A percentile compares a stretch with the other conserved stretches of the same genome.
Evolutionary conservation across 2,329 filamentous ascomycete genomes (phyloP).

Genomic region (Xylariomycetidae sp.): DNA sequence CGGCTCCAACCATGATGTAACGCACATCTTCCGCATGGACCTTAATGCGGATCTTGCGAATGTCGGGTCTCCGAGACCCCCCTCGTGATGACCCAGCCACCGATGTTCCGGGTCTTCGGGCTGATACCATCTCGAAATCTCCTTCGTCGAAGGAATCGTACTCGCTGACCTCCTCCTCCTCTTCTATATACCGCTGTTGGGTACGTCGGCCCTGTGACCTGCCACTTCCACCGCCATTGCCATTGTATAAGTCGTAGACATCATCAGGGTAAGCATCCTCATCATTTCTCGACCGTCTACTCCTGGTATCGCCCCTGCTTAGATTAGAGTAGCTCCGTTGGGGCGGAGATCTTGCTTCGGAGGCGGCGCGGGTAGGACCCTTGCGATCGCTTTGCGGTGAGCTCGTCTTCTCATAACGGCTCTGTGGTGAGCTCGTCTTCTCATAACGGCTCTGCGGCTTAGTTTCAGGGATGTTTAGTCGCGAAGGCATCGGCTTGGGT

Average conservation of each 20-base stretch:
- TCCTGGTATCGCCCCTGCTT: conserved; percentile 35
- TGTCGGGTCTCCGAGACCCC: conserved; percentile 58
- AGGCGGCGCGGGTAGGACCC: conserved; percentile 31
- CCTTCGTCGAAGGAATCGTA: conserved; percentile 71
- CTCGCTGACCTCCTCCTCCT: conserved; percentile 72
- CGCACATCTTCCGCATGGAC: conserved; percentile 88
- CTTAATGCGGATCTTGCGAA: conserved; percentile 83
- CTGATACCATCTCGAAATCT: conserved; percentile 74
- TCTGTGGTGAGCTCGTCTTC: conserved; percentile 45
- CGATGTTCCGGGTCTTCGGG: conserved; percentile 41
- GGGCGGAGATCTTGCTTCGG: conserved; percentile 43
- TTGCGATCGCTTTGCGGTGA: conserved; percentile 39
- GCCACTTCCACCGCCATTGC: conserved; percentile 33
- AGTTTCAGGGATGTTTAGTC: conserved; percentile 57
- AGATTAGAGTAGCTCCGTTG: conserved; percentile 38
- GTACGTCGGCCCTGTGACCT: conserved; percentile 36
- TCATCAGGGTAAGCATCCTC: conserved; percentile 65
- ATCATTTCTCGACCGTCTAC: conserved; percentile 42
- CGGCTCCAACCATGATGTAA: conserved; percentile 79
- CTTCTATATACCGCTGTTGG: conserved; percentile 66
- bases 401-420: conserved; percentile 49
- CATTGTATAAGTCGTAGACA: conserved; percentile 60
- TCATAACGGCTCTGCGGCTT: conserved; percentile 52
- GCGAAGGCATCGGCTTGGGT: conserved; percentile 55
- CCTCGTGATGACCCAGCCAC: conserved; percentile 45